A percentile compares a stretch with the other conserved stretches of the same genome.
phyloP scores from a whole-genome alignment of 1,284 basidiomycete genomes.

The Boletus mariae region DNA sequence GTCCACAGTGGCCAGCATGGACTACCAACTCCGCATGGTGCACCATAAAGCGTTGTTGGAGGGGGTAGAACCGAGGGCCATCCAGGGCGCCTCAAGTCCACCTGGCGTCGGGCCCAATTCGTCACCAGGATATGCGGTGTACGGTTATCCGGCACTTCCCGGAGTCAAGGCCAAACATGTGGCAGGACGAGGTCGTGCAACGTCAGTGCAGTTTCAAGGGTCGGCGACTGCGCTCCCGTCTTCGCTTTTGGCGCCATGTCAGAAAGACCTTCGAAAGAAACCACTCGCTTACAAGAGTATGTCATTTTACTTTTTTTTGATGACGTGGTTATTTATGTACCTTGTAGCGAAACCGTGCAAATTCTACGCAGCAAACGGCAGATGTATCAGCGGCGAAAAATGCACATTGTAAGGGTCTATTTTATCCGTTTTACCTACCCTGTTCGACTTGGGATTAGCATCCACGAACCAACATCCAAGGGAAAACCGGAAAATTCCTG shows the following conservation, averaged over 20 bases:
- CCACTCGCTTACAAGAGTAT: conserved; percentile 30
- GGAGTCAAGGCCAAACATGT: conserved; percentile 10
- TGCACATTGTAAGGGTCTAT: conserved; percentile 62
- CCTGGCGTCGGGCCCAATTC: conserved; percentile 10
- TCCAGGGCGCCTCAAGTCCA: conserved; percentile 3
- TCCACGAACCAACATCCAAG: conserved; percentile 31
- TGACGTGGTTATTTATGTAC: neutral
- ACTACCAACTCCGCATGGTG: conserved; percentile 9
- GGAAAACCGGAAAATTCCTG: neutral
- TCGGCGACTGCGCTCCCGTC: conserved; percentile 3
- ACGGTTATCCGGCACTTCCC: conserved; percentile 14
- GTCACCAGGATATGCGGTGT: conserved; percentile 10
- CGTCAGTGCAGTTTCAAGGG: conserved; percentile 8
- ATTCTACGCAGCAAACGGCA: conserved; percentile 46
- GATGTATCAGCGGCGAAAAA: conserved; percentile 55
- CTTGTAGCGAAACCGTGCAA: conserved; percentile 61
- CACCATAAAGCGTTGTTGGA: conserved; percentile 9
- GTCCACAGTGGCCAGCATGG: conserved; percentile 10
- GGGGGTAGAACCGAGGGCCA: neutral
- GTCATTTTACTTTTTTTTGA: neutral
- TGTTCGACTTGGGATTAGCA: conserved; percentile 24
- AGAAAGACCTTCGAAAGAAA: conserved; percentile 21
- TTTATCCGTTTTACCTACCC: neutral
- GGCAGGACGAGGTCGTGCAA: conserved; percentile 3
- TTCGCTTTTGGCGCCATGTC: conserved; percentile 6